These are phyloP conservation scores for Aspergillus steynii DNA, from an alignment of 495 filamentous ascomycete genomes.

Conservation along the genomic window DNA sequence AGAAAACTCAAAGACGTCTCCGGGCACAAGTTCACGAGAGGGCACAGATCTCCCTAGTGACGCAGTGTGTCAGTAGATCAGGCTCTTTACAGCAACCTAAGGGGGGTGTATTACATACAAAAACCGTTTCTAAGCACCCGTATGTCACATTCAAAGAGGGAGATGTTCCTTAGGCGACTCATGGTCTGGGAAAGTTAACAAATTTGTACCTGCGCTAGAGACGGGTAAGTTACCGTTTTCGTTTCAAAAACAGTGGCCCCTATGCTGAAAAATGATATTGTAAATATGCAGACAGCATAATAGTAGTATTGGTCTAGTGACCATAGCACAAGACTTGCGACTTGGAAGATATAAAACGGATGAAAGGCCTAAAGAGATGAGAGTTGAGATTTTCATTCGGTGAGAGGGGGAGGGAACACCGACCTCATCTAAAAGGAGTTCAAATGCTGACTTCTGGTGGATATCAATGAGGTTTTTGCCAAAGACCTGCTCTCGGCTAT, in stretches of 20 bases:
- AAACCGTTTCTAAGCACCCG: conserved; percentile 92
- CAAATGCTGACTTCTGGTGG: conserved; percentile 76
- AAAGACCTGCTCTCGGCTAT: conserved; percentile 80
- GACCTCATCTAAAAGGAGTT: conserved; percentile 89
- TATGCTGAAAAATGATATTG: conserved; percentile 93
- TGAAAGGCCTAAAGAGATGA: conserved; percentile 71
- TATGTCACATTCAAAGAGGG: conserved; percentile 91
- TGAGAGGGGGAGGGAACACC: conserved; percentile 20
- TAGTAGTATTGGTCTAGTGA: conserved; percentile 96
- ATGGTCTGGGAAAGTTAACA: conserved; percentile 65
- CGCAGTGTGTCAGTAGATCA: conserved; percentile 6
- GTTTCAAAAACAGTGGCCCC: conserved; percentile 88
- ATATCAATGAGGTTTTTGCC: conserved; percentile 89
- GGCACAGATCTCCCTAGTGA: conserved; percentile 75
- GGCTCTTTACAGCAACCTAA: neutral
- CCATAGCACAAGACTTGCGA: conserved; percentile 93
- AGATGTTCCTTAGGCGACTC: conserved; percentile 87
- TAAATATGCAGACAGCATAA: conserved; percentile 92
- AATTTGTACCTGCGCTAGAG: neutral
- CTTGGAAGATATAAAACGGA: conserved; percentile 97
- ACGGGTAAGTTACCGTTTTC: conserved; percentile 58
- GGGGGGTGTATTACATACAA: conserved; percentile 57
- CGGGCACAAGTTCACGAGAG: conserved; percentile 88
- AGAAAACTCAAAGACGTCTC: conserved; percentile 96
- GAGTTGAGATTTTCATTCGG: conserved; percentile 5